Evolutionary conservation across 495 filamentous ascomycete species (phyloP), one percentile per base, ranked within the genome.

Genomic region (Daldinia vernicosa): DNA sequence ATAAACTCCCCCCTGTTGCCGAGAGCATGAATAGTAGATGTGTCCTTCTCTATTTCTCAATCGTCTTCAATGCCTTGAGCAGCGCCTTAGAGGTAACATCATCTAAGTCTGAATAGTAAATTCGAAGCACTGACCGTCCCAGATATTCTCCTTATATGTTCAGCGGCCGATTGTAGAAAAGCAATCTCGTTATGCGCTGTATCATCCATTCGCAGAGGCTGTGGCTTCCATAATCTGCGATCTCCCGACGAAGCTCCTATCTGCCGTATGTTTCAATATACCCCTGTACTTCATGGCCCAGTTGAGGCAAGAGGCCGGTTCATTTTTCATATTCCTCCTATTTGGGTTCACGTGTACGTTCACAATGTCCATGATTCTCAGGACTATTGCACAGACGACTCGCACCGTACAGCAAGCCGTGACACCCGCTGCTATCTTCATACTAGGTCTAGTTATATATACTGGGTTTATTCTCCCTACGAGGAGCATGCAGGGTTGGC

Each of bases 401-500:
- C 84, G 88, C 33, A 91, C 92, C 2, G 77, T 93, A 43, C 85
- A 87, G 0, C 91, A 94, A 74, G 91, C 93, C 7, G 87, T 93
- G 84, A 86, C 89, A 0, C 88, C 90, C 1, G 84, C 91, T 1
- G 88, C 89, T 0, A 84, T 95, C 3, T 77, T 93, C 47, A 89
- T 93, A 67, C 78, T 94, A 32, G 85, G 86, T 24, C 76, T 93
- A 28, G 78, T 95, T 56, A 89, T 96, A 4, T 97, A 95, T 75
- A 94, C 91, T 12, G 93, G 93, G 28, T 97, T 90, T 76, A 79
- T 92, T 8, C 91, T 96, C 40, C 91, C 92, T 2, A 87, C 86
- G 0, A 82, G 79, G 45, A 85, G 89, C 60, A 94, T 95, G 92
- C 87, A 88, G 60, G 88, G 90, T 0, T 96, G 91, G 91, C 89